These are phyloP conservation scores for Microsporum canis DNA, from an alignment of 2,329 filamentous ascomycete species.

Conservation along the genomic window DNA sequence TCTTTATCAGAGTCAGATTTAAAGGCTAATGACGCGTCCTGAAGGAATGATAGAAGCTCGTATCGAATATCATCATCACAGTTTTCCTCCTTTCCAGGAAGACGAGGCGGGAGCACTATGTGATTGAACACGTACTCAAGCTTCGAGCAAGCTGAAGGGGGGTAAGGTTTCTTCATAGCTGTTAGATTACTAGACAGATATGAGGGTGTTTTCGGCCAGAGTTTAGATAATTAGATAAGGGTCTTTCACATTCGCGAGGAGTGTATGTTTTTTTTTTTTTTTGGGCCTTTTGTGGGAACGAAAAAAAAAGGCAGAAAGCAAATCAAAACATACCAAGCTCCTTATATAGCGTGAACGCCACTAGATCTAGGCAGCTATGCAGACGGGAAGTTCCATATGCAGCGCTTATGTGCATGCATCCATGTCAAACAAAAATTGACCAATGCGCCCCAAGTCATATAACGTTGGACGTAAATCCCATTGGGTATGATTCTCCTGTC, in stretches of 20 bases:
- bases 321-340: not conserved
- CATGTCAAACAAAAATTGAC: not conserved
- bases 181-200: no score
- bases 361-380: not conserved
- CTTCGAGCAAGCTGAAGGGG: not conserved
- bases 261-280: not conserved
- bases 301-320: not conserved
- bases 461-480: not conserved
- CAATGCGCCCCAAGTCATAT: not conserved
- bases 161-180: not conserved
- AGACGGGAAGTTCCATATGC: not conserved
- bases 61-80: slow-evolving; percentile 20
- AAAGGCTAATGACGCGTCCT: slow-evolving; percentile 19
- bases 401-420: not conserved
- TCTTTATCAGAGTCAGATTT: slow-evolving; percentile 15
- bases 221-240: not conserved
- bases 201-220: not conserved
- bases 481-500: not conserved
- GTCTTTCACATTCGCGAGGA: not conserved
- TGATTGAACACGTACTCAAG: slow-evolving; percentile 22
- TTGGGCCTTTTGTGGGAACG: not conserved
- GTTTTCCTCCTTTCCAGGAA: slow-evolving; percentile 27
- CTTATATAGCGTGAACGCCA: not conserved
- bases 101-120: slow-evolving; percentile 28
- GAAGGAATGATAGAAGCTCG: slow-evolving; percentile 17